Evolutionary conservation across 2,329 filamentous ascomycete genomes (phyloP).

Genomic region (Metarhizium robertsii): DNA sequence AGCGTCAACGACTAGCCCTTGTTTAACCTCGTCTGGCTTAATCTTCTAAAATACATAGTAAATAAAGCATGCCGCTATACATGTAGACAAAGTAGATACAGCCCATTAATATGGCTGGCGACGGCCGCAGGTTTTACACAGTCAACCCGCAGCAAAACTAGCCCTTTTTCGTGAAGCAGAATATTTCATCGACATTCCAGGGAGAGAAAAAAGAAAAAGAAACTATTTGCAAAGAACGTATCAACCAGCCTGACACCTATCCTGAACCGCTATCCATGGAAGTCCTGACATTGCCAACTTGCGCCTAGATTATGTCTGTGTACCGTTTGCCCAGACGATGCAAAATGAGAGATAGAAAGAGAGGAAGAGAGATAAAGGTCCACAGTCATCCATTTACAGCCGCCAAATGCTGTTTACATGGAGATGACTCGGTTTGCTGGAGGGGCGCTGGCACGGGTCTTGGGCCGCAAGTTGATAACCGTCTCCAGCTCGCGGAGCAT

Average conservation of each 20-base stretch:
- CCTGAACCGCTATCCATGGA: constrained; percentile 1
- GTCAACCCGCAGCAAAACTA: too few relatives aligned
- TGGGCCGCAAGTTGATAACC: constrained; percentile 56
- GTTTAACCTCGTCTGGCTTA: too few relatives aligned
- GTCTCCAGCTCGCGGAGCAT: constrained; percentile 93
- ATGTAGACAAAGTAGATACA: too few relatives aligned
- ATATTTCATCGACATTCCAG: too few relatives aligned
- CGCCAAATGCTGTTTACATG: constrained; percentile 23
- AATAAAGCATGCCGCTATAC: too few relatives aligned
- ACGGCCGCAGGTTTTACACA: too few relatives aligned
- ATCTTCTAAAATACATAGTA: too few relatives aligned
- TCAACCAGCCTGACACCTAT: not conserved
- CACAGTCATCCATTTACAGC: too few relatives aligned
- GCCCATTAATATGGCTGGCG: too few relatives aligned
- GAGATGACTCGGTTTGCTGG: constrained; percentile 25
- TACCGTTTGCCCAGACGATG: not conserved
- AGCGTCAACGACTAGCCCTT: too few relatives aligned
- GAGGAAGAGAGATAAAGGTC: not conserved
- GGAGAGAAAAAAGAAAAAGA: too few relatives aligned
- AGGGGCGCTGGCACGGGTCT: constrained; percentile 27
- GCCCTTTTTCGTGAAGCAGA: too few relatives aligned
- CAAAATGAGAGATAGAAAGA: not conserved
- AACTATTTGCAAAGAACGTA: not conserved
- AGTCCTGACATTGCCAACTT: not conserved
- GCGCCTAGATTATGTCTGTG: not conserved